A percentile compares a stretch with the other conserved stretches of the same genome.
Conservation (phyloP, 495 filamentous ascomycete genomes). For the Sphaerosporella brunnea region DNA sequence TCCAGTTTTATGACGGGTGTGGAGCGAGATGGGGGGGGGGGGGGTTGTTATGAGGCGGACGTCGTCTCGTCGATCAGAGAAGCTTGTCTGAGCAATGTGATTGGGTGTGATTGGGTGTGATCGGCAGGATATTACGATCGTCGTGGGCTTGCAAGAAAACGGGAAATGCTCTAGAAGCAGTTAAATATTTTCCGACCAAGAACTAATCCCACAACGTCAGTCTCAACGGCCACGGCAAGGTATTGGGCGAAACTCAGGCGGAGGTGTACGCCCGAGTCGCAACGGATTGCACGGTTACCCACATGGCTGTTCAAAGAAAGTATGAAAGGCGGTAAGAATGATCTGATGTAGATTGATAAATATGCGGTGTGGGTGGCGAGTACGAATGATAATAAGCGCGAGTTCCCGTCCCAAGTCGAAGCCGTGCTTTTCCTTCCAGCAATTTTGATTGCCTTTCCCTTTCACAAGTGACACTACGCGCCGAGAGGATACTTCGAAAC, state of each 20-base stretch:
- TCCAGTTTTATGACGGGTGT: neutral
- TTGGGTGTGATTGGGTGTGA: neutral
- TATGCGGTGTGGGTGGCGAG: neutral
- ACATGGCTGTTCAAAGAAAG: neutral
- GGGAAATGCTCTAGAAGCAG: neutral
- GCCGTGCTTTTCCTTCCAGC: too few relatives aligned
- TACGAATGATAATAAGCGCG: neutral
- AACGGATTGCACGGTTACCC: neutral
- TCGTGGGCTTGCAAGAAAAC: neutral
- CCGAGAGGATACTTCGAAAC: neutral
- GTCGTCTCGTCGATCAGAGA: neutral
- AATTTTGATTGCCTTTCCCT: too few relatives aligned
- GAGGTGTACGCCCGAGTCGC: too few relatives aligned
- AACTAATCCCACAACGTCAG: neutral
- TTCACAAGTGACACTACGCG: neutral
- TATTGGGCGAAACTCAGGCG: too few relatives aligned
- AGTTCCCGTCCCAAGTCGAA: slow-evolving; percentile 1
- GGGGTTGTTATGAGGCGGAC: neutral
- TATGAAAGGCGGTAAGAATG: neutral
- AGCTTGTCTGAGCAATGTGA: neutral
- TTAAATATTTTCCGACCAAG: neutral
- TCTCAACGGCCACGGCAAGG: neutral
- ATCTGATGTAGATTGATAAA: too few relatives aligned
- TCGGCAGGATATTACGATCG: neutral
- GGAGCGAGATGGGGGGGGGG: slow-evolving; percentile 3